Percentiles rank a stretch among this genome's conserved stretches.
phyloP scores from a whole-genome alignment of 805 yeast genomes.

The Kazachstania psychrophila region DNA sequence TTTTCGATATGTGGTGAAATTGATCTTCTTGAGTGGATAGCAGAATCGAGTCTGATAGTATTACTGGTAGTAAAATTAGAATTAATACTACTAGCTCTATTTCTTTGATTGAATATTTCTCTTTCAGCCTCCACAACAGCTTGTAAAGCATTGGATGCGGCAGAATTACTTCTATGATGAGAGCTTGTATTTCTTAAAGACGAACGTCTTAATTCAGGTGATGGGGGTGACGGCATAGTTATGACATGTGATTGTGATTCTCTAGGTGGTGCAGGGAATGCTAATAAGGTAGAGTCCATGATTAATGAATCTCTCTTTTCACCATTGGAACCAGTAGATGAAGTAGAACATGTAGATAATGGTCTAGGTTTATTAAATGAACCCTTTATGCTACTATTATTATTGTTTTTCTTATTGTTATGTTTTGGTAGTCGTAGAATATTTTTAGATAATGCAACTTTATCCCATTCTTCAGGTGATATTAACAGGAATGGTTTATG shows the following conservation, averaged over 20 bases:
- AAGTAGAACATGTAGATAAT: constrained; percentile 29
- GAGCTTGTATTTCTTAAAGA: constrained; percentile 9
- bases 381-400: neutral
- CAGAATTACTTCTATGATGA: constrained; percentile 35
- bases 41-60: neutral
- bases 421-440: constrained; percentile 11
- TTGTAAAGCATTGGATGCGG: constrained; percentile 61
- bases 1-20: constrained; percentile 1
- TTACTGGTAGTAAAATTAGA: neutral
- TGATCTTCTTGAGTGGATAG: constrained; percentile 1
- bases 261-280: constrained; percentile 58
- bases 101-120: constrained; percentile 8
- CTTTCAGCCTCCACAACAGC: constrained; percentile 61
- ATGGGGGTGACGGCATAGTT: constrained; percentile 36
- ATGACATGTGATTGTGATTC: constrained; percentile 56
- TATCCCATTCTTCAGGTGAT: constrained; percentile 89
- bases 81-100: neutral
- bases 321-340: constrained; percentile 34
- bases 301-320: constrained; percentile 33
- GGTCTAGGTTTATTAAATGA: constrained; percentile 13
- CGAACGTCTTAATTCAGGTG: constrained; percentile 16
- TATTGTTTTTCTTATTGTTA: constrained; percentile 7
- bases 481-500: constrained; percentile 80
- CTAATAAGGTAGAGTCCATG: constrained; percentile 29
- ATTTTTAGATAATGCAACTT: constrained; percentile 15